Conservation (phyloP, 768 basidiomycete species). For the Heimioporus sp. region DNA sequence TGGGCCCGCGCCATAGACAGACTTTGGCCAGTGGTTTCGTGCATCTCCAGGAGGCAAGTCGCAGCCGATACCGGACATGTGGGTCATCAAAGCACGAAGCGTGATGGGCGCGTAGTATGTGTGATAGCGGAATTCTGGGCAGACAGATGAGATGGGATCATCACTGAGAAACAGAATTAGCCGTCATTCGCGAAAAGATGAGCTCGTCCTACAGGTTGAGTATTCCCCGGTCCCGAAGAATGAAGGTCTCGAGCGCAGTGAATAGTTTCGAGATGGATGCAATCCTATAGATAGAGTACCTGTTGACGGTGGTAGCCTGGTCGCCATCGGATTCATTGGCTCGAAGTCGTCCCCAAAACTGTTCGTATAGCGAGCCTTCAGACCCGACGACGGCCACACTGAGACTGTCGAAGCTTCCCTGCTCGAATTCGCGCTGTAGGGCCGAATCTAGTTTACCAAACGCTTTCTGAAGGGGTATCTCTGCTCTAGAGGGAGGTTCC, state of each 20-base stretch:
- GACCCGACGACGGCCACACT: constrained; percentile 48
- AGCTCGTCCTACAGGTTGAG: constrained; percentile 35
- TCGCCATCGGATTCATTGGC: constrained; percentile 42
- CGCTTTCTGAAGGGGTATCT: constrained; percentile 5
- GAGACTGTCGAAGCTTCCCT: constrained; percentile 47
- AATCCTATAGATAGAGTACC: constrained; percentile 49
- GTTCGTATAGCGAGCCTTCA: constrained; percentile 43
- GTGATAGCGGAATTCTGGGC: constrained; percentile 21
- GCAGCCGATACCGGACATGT: constrained; percentile 33
- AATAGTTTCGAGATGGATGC: constrained; percentile 55
- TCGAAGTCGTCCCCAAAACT: constrained; percentile 40
- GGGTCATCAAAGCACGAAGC: constrained; percentile 41
- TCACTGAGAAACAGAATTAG: constrained; percentile 32
- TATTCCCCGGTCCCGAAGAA: constrained; percentile 45
- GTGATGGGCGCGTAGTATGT: constrained; percentile 32
- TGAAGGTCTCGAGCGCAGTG: constrained; percentile 44
- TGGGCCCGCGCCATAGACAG: constrained; percentile 25
- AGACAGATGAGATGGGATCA: constrained; percentile 41
- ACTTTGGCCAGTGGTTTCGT: constrained; percentile 39
- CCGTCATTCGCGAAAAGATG: background rate
- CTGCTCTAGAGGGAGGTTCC: constrained; percentile 12
- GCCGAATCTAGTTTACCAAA: constrained; percentile 4
- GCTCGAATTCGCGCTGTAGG: constrained; percentile 18
- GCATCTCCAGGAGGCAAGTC: constrained; percentile 37
- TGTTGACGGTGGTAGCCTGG: constrained; percentile 28